Evolutionary conservation across 139 green algal species (phyloP), one percentile per base, ranked within the genome.

Genomic region (Coelastrella sp.): DNA sequence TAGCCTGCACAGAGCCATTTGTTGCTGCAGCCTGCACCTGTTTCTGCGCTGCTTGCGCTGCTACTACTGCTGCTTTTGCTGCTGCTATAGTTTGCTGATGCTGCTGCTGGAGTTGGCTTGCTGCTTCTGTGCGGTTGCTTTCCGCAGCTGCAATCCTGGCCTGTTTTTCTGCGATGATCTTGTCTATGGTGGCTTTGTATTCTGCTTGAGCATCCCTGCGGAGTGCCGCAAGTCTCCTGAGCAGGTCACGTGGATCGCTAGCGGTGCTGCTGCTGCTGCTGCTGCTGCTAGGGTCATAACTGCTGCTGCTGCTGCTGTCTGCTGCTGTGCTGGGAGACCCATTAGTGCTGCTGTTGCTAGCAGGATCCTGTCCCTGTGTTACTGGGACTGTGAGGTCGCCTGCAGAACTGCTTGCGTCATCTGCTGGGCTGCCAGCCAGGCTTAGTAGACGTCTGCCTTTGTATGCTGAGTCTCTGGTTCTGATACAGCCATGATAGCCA

Each of bases 221-320:
- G 58, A 64, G 11, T 83, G 32, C 77, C 66, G 77, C 77, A 59
- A 61, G 32, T 16, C 80, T 47, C 32, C 32, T 47, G 32, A 47
- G 32, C 32, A 47, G 32, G 1, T 47, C 32, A 47, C 32, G 32
- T 47, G 32, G 32, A 47, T 47, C 32, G 32, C 32, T 47, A 47
- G 32, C 32, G 32, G 0, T 47, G 32, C 1, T 47, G 1, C 0
- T 0, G 1, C 32, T 1, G 32, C 0, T 47, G 32, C 32, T 47
- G 32, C 32, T 47, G 32, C 32, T 73, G 58, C 80, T 85, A 56
- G 10, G 58, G 8, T 54, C 58, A 7, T 32, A 23, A 64, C 77
- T 85, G 80, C 56, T 85, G 80, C 80, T 85, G 58, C 80, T 85
- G 80, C 5, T 19, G 59, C 17, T 66, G 54, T n/a, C 20, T 7